Percentiles rank a stretch among this genome's conserved stretches.
Conservation (phyloP, 257 asterid species). For the Solanum arcanum region DNA sequence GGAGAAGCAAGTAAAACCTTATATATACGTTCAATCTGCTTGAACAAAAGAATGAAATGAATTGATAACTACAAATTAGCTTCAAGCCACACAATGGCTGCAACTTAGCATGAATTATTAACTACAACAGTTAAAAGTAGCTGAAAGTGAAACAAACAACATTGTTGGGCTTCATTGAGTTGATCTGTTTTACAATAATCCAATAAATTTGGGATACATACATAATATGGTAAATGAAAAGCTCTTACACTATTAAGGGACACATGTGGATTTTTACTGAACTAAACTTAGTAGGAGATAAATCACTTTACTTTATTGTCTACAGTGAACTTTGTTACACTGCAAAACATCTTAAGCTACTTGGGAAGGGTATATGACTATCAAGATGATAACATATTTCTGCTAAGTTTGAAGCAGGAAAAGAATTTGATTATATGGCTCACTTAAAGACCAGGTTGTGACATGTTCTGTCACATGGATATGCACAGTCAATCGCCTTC, state of each 20-base stretch:
- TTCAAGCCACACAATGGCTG: too few relatives aligned
- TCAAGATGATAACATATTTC: slow-evolving; percentile 6
- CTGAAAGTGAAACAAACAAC: not conserved
- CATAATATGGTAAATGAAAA: not conserved
- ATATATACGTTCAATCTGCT: too few relatives aligned
- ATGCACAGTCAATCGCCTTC: slow-evolving; percentile 74
- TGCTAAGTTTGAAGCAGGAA: not conserved
- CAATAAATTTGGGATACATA: not conserved
- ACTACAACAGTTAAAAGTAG: not conserved
- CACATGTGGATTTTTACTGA: not conserved
- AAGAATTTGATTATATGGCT: not conserved
- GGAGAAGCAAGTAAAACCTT: too few relatives aligned
- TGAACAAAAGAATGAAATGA: too few relatives aligned
- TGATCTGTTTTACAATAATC: not conserved
- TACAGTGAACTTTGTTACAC: not conserved
- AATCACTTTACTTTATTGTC: not conserved
- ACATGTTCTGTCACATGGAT: slow-evolving; percentile 84
- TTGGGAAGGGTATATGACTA: slow-evolving; percentile 19
- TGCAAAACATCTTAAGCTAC: not conserved
- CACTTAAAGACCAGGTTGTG: slow-evolving; percentile 77
- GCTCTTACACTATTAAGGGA: not conserved
- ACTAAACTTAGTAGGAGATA: not conserved
- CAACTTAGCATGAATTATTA: not conserved
- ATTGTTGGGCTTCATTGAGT: not conserved
- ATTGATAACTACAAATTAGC: too few relatives aligned